Evolutionary conservation across 176 grass and related monocot species (phyloP), one percentile per base, ranked within the genome.

Genomic region (Oropetium thomaeum): DNA sequence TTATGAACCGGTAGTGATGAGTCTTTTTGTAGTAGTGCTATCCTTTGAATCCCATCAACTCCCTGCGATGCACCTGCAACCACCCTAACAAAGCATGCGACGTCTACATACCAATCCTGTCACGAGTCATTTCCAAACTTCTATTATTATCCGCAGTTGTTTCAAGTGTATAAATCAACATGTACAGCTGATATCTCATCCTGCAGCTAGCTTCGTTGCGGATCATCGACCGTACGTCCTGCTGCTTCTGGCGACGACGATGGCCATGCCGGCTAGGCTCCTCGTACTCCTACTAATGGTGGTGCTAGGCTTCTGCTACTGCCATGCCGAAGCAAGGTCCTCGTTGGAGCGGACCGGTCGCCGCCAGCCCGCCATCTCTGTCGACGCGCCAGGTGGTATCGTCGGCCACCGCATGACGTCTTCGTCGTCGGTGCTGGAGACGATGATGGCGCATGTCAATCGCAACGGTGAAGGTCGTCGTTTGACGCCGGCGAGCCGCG

Each of bases 1-100:
- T n/a, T n/a, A n/a, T n/a, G n/a, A n/a, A n/a, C n/a, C n/a, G n/a
- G n/a, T n/a, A n/a, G n/a, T n/a, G n/a, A n/a, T n/a, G n/a, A n/a
- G n/a, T n/a, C n/a, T n/a, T n/a, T n/a, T n/a, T n/a, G n/a, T n/a
- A n/a, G n/a, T n/a, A n/a, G n/a, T n/a, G n/a, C n/a, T 41, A 41
- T 42, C 7, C 9, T 32, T 37, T 39, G 63, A 15, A 25, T 33
- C 27, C 20, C 43, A 45, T 70, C 44, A 70, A 16, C 12, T 32
- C 30, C 8, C 45, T 34, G 68, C 68, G 47, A 51, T n/a, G 47
- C 47, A 7, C 19, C 47, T 19, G 19, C 47, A 7, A 20, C 47
- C 47, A 51, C 17, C 17, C n/a, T 57, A 14, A 74, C 71, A 74
- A 59, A 54, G 55, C 72, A 75, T 44, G 72, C 72, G 38, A 75